Base-by-base conservation (phyloP, 768 basidiomycete species). In the Tubosaeta brunneosetosa region DNA sequence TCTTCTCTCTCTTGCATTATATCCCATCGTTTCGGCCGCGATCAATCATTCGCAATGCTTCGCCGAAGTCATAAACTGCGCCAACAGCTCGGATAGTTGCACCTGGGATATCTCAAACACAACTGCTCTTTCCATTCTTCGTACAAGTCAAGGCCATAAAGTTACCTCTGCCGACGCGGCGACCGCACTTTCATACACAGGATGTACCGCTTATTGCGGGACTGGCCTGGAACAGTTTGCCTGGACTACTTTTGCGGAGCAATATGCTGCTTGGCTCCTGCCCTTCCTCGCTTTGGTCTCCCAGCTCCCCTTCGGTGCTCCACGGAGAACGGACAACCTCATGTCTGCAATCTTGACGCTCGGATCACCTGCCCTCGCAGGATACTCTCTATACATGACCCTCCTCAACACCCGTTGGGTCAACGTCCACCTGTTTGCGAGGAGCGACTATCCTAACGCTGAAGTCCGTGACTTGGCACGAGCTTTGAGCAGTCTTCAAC, bases 241-340 rank as follows among this genome's bases (percentile, higher is more conserved):
- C 14, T 66, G 64, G 66, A 14, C 17, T 3, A 31, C 17, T 6
- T 68, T 66, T 47, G 47, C 66, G 0, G 72, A 74, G 45, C 64
- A 74, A 46, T 77, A 73, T 57, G 65, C 68, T 8, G 57, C 75
- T 0, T 80, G 78, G 78, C 63, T 79, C 3, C 51, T 80, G 6
- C 78, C 78, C 6, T 78, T 75, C 68, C 69, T 80, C 10, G 76
- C 78, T 1, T 55, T 80, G 7, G 64, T 79, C 17, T 76, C 77
- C 0, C 77, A 77, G 45, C 71, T 80, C n/a, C 79, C 77, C 0
- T 80, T 77, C 22, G 77, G 77, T 7, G 68, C 72, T 27, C 64
- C 56, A 11, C 69, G 70, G 46, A 70, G 61, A 25, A 55, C 67
- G 19, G 74, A 76, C 16, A 76, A 78, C 47, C 60, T 77, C 38